phyloP scores from a whole-genome alignment of 225 moss, liverwort and hornwort genomes.

The Asterella californica region DNA sequence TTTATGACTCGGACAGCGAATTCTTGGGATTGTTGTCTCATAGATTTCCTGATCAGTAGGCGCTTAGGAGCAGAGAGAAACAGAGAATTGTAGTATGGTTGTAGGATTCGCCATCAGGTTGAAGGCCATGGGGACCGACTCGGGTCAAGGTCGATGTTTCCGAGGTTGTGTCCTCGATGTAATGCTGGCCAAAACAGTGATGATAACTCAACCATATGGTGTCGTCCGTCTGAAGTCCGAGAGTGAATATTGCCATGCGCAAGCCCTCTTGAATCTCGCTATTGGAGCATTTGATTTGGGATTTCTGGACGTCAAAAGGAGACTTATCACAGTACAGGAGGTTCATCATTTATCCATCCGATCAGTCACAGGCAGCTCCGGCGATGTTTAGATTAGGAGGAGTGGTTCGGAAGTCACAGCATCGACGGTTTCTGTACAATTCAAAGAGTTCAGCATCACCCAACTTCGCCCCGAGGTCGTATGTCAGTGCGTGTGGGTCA shows the following conservation, averaged over 20 bases:
- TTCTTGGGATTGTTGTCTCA: not conserved
- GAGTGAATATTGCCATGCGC: too few species aligned
- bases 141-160: not conserved
- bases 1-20: not conserved
- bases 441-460: not conserved
- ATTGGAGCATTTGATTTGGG: not conserved
- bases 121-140: not conserved
- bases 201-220: not conserved
- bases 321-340: not conserved
- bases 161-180: not conserved
- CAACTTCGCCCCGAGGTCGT: not conserved
- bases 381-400: constrained; percentile 23
- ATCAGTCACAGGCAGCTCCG: not conserved
- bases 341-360: not conserved
- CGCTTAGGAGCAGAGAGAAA: not conserved
- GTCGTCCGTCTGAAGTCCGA: not conserved
- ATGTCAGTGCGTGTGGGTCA: constrained; percentile 2
- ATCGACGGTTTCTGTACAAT: constrained; percentile 16
- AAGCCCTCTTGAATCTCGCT: not conserved
- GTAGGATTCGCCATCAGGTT: not conserved
- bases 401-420: constrained; percentile 19
- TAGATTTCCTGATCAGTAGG: not conserved
- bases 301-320: not conserved
- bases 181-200: not conserved
- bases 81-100: constrained; percentile 1